phyloP scores from a whole-genome alignment of 164 flowering plant species.

The Piper betle region DNA sequence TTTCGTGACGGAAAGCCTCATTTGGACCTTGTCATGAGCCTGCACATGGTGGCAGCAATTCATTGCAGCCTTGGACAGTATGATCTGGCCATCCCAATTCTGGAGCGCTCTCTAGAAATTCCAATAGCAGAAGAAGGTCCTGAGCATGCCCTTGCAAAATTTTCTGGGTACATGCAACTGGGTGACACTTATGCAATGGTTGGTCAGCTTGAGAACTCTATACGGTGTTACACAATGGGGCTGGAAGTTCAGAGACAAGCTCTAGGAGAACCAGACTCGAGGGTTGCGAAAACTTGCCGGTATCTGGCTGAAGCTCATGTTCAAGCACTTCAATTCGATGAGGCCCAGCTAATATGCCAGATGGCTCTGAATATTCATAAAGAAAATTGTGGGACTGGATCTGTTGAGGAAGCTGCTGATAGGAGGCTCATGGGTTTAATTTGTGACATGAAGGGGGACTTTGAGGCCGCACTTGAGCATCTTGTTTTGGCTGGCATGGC shows the following conservation, averaged over 20 bases:
- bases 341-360: slow-evolving; percentile 68
- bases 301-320: slow-evolving; percentile 86
- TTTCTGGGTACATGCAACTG: slow-evolving; percentile 90
- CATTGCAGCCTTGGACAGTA: slow-evolving; percentile 75
- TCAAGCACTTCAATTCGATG: slow-evolving; percentile 87
- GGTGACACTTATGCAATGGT: slow-evolving; percentile 90
- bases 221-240: slow-evolving; percentile 51
- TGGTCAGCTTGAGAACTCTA: slow-evolving; percentile 81
- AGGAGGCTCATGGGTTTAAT: slow-evolving; percentile 95
- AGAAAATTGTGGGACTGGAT: slow-evolving; percentile 53
- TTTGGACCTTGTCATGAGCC: slow-evolving; percentile 79
- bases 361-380: slow-evolving; percentile 82
- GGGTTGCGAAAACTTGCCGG: slow-evolving; percentile 93
- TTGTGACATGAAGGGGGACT: slow-evolving; percentile 80
- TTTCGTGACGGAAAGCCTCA: slow-evolving; percentile 62
- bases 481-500: slow-evolving; percentile 91
- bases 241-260: slow-evolving; percentile 61
- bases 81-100: slow-evolving; percentile 62
- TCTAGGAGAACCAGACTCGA: slow-evolving; percentile 68
- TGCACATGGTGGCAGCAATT: slow-evolving; percentile 86
- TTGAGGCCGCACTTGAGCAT: slow-evolving; percentile 93
- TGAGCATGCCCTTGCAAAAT: slow-evolving; percentile 86
- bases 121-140: slow-evolving; percentile 61
- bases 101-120: slow-evolving; percentile 71
- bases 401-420: slow-evolving; percentile 89